Evolutionary conservation across 1,139 yeast genomes (phyloP), one percentile per base, ranked within the genome.

Genomic region (Suhomyces chickasaworum): DNA sequence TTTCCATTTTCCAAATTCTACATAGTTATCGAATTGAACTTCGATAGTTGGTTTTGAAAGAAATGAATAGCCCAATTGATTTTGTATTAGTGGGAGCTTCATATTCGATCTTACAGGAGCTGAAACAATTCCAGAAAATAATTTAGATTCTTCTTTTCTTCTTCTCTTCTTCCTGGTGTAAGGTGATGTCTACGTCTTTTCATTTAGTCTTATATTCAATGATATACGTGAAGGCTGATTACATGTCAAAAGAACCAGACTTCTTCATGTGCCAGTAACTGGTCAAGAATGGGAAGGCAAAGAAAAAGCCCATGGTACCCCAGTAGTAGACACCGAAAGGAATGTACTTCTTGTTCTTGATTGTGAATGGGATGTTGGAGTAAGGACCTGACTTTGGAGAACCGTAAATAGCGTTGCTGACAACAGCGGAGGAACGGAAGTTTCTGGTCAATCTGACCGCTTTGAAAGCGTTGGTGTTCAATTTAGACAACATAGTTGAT

Each of bases 351-450:
- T 96, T 89, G 80, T 83, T 77, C 79, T 89, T 89, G 55, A 93
- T 95, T 78, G 83, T 82, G 83, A 91, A 93, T 56, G 99, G 99
- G 56, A 93, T 65, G 81, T 93, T 93, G 64, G 86, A 77, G 84
- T 93, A 91, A 44, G 84, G 83, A 61, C 98, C 98, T 66, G 83
- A 87, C 66, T 87, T 84, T 47, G 79, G 78, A 42, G 69, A 46
- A 45, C 79, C 79, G 56, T 60, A 73, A 45, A 71, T 57, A 34
- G 64, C 59, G 61, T 66, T 67, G 46, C 47, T 30, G 65, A 65
- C 58, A 43, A 59, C 57, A 44, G 71, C 51, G 31, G 77, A 68
- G 42, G 69, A 58, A 56, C 69, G 73, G 62, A 74, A 74, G 61
- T 63, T 58, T 68, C 79, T 73, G 51, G 59, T 55, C 47, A 47